phyloP scores from a whole-genome alignment of 2,329 filamentous ascomycete genomes.

The Arthrobotrys conoides region DNA sequence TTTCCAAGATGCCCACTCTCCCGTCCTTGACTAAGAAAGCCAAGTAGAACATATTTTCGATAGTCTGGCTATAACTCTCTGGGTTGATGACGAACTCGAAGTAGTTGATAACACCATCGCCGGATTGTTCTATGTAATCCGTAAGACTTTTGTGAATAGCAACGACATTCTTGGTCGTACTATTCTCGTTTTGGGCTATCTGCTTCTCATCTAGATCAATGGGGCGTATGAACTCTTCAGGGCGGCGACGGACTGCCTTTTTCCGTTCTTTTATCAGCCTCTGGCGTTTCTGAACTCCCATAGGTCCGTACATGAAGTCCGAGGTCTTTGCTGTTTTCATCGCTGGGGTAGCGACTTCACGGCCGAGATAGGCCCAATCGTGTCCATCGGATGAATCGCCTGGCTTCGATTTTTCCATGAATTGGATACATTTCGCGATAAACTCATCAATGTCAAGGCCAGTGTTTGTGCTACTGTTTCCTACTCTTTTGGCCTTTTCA shows the following conservation, averaged over 20 bases:
- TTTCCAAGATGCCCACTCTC: constrained; percentile 76
- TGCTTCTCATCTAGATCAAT: constrained; percentile 82
- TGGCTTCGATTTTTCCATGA: constrained; percentile 86
- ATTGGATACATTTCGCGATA: constrained; percentile 69
- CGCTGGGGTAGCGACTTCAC: constrained; percentile 63
- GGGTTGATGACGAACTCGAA: constrained; percentile 94
- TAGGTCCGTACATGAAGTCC: constrained; percentile 87
- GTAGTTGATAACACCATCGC: constrained; percentile 75
- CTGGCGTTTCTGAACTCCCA: constrained; percentile 88
- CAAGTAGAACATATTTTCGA: constrained; percentile 97
- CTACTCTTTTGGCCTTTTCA: constrained; percentile 52
- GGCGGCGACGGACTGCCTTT: constrained; percentile 78
- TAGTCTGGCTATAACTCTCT: constrained; percentile 88
- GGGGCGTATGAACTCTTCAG: constrained; percentile 79
- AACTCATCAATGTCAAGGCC: constrained; percentile 63
- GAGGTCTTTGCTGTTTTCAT: constrained; percentile 77
- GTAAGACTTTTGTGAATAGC: constrained; percentile 70
- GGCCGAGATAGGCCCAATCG: constrained; percentile 88
- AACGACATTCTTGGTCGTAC: constrained; percentile 78
- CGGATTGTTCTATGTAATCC: constrained; percentile 68
- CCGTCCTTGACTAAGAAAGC: constrained; percentile 94
- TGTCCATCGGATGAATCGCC: constrained; percentile 75
- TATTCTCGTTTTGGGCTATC: constrained; percentile 80
- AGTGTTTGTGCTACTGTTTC: constrained; percentile 59
- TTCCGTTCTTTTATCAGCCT: constrained; percentile 79